Percentiles rank a stretch among this genome's conserved stretches.
These are phyloP conservation scores for Blastomyces parvus DNA, from an alignment of 2,329 filamentous ascomycete genomes.

Conservation along the genomic window DNA sequence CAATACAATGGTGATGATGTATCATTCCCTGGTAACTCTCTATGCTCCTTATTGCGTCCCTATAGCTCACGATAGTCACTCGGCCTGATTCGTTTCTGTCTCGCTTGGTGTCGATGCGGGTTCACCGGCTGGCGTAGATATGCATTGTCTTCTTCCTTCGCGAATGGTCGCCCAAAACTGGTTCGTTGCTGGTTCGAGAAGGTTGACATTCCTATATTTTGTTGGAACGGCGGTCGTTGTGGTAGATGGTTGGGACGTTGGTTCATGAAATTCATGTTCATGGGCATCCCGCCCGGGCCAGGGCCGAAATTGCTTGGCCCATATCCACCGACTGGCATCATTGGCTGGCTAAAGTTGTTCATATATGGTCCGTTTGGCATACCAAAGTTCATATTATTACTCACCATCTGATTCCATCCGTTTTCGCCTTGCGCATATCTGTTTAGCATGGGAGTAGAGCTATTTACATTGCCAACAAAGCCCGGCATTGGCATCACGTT, in stretches of 20 bases:
- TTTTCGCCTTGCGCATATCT: slow-evolving; percentile 26
- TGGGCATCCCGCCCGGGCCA: slow-evolving; percentile 23
- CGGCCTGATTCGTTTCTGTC: slow-evolving; percentile 67
- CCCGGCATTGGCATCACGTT: slow-evolving; percentile 27
- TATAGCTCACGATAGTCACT: slow-evolving; percentile 84
- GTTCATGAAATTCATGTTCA: slow-evolving; percentile 31
- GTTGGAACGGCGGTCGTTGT: slow-evolving; percentile 25
- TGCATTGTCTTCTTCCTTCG: slow-evolving; percentile 69
- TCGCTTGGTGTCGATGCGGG: slow-evolving; percentile 77
- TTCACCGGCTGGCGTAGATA: slow-evolving; percentile 97
- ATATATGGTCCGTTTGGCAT: slow-evolving; percentile 9
- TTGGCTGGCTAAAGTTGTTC: slow-evolving; percentile 19
- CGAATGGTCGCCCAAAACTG: slow-evolving; percentile 44
- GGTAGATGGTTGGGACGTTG: slow-evolving; percentile 24
- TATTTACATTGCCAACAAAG: slow-evolving; percentile 29
- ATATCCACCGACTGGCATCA: slow-evolving; percentile 26
- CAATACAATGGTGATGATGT: not conserved
- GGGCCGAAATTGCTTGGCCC: slow-evolving; percentile 28
- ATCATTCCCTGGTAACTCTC: not conserved
- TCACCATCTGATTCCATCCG: slow-evolving; percentile 39
- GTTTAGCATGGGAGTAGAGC: slow-evolving; percentile 28
- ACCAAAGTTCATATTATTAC: slow-evolving; percentile 31
- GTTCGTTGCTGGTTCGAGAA: slow-evolving; percentile 53
- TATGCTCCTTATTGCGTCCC: slow-evolving; percentile 13
- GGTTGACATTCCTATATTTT: slow-evolving; percentile 28